Percentiles rank a stretch among this genome's conserved stretches.
Conservation (phyloP, 139 green algal species). For the Spirogloea muscicola region DNA sequence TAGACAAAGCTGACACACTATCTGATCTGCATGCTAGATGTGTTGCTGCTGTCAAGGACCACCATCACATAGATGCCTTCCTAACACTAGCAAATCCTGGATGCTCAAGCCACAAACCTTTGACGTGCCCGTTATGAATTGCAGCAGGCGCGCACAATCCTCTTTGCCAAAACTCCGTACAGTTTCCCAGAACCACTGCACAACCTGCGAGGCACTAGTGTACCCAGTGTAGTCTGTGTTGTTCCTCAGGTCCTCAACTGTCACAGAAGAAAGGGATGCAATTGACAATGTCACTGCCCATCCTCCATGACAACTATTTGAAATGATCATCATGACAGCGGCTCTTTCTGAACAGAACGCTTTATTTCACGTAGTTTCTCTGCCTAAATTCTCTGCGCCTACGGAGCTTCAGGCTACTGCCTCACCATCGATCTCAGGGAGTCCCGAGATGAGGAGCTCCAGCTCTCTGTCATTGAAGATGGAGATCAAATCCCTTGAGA, state of each 20-base stretch:
- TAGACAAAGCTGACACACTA: not conserved
- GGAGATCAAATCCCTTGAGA: constrained; percentile 66
- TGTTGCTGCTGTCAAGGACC: not conserved
- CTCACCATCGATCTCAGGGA: constrained; percentile 87
- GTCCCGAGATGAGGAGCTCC: constrained; percentile 92
- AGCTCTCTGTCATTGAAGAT: constrained; percentile 98
- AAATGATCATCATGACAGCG: not conserved
- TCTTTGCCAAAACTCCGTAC: constrained; percentile 80
- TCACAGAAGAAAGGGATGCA: not conserved
- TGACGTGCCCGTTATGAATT: constrained; percentile 81
- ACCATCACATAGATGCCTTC: not conserved
- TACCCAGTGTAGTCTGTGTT: constrained; percentile 94
- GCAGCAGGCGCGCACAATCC: constrained; percentile 81
- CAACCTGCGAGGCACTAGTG: constrained; percentile 60
- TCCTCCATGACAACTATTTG: not conserved
- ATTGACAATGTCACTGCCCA: not conserved
- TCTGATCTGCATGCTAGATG: not conserved
- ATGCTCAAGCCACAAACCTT: constrained; percentile 60
- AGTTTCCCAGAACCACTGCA: constrained; percentile 95
- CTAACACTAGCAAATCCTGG: not conserved
- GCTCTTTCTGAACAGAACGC: not conserved
- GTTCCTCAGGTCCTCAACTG: constrained; percentile 75
- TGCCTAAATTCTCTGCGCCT: not conserved
- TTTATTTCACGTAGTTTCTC: not conserved
- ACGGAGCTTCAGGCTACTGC: not conserved